phyloP scores from a whole-genome alignment of 1,139 yeast species.

The Zygoascus meyerae region DNA sequence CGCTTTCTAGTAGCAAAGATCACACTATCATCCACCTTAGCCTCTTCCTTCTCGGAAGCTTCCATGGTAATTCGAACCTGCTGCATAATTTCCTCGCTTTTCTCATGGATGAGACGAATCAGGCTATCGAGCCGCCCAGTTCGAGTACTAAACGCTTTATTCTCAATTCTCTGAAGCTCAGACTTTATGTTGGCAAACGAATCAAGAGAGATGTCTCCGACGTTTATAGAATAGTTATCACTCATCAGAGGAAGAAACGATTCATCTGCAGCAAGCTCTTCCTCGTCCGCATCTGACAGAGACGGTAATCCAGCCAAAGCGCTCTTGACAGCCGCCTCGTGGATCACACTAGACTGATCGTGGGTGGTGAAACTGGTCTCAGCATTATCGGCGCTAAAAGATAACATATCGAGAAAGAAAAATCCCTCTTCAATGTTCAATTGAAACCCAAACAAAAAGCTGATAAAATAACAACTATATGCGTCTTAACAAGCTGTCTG shows the following conservation, averaged over 20 bases:
- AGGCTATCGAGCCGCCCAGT: constrained; percentile 1
- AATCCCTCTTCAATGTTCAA: no score
- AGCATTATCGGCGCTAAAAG: no score
- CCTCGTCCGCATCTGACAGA: constrained; percentile 1
- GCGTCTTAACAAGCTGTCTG: no score
- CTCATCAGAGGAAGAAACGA: constrained; percentile 7
- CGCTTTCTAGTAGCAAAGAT: neutral
- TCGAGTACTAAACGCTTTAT: neutral
- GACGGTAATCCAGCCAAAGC: constrained; percentile 2
- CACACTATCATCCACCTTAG: neutral
- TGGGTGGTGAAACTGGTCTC: no score
- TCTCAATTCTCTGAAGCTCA: neutral
- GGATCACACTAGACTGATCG: neutral
- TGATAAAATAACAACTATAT: no score
- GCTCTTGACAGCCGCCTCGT: constrained; percentile 3
- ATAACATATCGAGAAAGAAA: no score
- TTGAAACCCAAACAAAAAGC: no score
- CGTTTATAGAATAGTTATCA: constrained; percentile 4
- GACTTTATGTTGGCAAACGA: neutral
- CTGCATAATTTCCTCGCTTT: neutral
- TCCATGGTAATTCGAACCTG: neutral
- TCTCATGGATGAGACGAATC: neutral
- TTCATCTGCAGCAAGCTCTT: constrained; percentile 4
- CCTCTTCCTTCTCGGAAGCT: constrained; percentile 1
- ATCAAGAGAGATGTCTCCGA: neutral